phyloP scores from a whole-genome alignment of 495 filamentous ascomycete species.

The Aspergillus nidulans region DNA sequence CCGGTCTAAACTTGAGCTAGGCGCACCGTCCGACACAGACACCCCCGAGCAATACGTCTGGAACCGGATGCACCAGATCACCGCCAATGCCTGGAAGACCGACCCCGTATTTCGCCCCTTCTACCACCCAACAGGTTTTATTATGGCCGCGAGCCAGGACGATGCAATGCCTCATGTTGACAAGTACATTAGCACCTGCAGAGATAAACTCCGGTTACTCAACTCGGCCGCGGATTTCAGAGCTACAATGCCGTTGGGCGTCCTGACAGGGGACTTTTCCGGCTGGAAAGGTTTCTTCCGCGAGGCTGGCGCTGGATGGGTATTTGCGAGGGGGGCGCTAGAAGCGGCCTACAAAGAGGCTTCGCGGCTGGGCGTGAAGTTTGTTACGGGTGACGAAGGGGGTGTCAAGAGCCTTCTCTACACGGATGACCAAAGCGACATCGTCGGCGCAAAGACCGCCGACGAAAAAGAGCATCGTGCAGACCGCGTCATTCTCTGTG shows the following conservation, averaged over 20 bases:
- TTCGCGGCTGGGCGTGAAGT: slow-evolving; percentile 38
- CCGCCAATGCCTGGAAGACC: slow-evolving; percentile 41
- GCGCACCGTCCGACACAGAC: not conserved
- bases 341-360: slow-evolving; percentile 41
- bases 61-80: slow-evolving; percentile 12
- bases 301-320: slow-evolving; percentile 44
- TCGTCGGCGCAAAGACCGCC: slow-evolving; percentile 33
- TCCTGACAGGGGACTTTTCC: slow-evolving; percentile 46
- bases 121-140: slow-evolving; percentile 48
- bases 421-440: slow-evolving; percentile 20
- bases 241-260: slow-evolving; percentile 47
- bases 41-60: not conserved
- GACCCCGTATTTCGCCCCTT: slow-evolving; percentile 45
- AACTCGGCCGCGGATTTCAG: slow-evolving; percentile 42
- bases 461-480: slow-evolving; percentile 33
- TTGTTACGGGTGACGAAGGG: slow-evolving; percentile 40
- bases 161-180: slow-evolving; percentile 35
- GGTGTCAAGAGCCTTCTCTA: slow-evolving; percentile 33
- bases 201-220: slow-evolving; percentile 29
- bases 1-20: not conserved
- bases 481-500: slow-evolving; percentile 40
- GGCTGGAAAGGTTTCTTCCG: slow-evolving; percentile 49
- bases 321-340: slow-evolving; percentile 45
- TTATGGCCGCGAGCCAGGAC: slow-evolving; percentile 38
- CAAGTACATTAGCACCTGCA: not conserved